A percentile compares a stretch with the other conserved stretches of the same genome.
These are phyloP conservation scores for Phyllosticta paracitricarpa DNA, from an alignment of 2,329 filamentous ascomycete genomes.

Conservation along the genomic window DNA sequence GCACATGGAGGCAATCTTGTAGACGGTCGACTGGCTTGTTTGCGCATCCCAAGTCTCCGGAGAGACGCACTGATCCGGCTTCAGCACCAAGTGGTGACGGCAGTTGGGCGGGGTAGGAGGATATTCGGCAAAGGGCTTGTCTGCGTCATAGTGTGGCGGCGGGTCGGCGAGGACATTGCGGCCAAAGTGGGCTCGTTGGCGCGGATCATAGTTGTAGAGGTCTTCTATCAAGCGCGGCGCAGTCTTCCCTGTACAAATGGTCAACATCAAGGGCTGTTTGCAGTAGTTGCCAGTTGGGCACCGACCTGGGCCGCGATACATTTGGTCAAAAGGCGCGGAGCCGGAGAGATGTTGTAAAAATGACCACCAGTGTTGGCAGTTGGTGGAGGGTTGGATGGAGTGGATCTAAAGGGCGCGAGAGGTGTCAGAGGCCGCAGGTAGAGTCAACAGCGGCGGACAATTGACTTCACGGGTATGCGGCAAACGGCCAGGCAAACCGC, in stretches of 20 bases:
- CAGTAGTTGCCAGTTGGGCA: neutral
- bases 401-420: neutral
- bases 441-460: neutral
- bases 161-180: constrained; percentile 49
- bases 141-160: constrained; percentile 42
- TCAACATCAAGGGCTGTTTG: neutral
- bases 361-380: neutral
- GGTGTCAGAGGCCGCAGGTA: too few species aligned
- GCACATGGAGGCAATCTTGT: constrained; percentile 53
- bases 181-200: constrained; percentile 33
- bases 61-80: constrained; percentile 44
- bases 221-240: constrained; percentile 42
- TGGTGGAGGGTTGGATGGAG: neutral
- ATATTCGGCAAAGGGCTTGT: constrained; percentile 9
- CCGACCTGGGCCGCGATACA: constrained; percentile 1
- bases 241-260: constrained; percentile 32
- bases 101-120: constrained; percentile 37
- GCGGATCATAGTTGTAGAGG: constrained; percentile 42
- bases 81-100: constrained; percentile 49
- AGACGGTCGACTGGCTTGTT: constrained; percentile 32
- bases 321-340: neutral
- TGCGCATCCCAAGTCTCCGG: constrained; percentile 31
- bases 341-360: neutral
- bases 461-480: neutral
- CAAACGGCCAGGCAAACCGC: neutral